These are phyloP conservation scores for Xylona heveae DNA, from an alignment of 495 filamentous ascomycete species.

Conservation along the genomic window DNA sequence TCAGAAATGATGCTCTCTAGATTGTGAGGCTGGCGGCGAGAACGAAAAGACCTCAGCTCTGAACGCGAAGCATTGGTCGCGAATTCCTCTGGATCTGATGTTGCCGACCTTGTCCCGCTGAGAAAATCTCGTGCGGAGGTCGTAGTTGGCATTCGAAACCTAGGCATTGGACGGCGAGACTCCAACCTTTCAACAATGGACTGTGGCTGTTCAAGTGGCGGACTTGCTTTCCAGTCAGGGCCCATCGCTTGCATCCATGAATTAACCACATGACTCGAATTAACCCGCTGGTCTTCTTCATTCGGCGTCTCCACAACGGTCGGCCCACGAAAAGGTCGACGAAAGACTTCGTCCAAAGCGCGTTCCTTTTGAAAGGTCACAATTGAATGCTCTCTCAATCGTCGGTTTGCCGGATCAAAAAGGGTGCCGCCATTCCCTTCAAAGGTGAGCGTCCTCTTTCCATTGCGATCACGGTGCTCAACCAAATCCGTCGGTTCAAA, in stretches of 20 bases:
- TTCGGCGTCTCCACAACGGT: conserved; percentile 24
- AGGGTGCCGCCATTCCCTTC: conserved; percentile 22
- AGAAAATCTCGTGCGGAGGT: conserved; percentile 22
- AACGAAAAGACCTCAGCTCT: conserved; percentile 14
- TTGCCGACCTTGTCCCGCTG: conserved; percentile 25
- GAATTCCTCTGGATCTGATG: conserved; percentile 36
- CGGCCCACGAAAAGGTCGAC: conserved; percentile 30
- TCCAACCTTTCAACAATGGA: conserved; percentile 37
- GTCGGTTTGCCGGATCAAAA: conserved; percentile 43
- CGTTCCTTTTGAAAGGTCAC: conserved; percentile 72
- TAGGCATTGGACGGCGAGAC: conserved; percentile 15
- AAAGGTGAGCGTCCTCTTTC: conserved; percentile 12
- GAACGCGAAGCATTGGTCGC: conserved; percentile 6
- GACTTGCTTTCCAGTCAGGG: conserved; percentile 36
- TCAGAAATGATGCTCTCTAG: conserved; percentile 14
- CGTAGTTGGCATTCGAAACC: conserved; percentile 15
- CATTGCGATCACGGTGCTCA: conserved; percentile 20
- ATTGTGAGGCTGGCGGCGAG: conserved; percentile 20
- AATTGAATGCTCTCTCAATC: conserved; percentile 62
- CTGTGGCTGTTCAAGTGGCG: conserved; percentile 38
- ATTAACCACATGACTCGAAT: conserved; percentile 54
- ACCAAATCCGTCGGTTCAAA: conserved; percentile 59
- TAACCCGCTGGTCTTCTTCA: conserved; percentile 30
- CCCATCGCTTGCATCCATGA: conserved; percentile 68
- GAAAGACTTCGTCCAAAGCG: conserved; percentile 83